phyloP scores from a whole-genome alignment of 352 stramenopile genomes.

The Elongisporangium prolatum region DNA sequence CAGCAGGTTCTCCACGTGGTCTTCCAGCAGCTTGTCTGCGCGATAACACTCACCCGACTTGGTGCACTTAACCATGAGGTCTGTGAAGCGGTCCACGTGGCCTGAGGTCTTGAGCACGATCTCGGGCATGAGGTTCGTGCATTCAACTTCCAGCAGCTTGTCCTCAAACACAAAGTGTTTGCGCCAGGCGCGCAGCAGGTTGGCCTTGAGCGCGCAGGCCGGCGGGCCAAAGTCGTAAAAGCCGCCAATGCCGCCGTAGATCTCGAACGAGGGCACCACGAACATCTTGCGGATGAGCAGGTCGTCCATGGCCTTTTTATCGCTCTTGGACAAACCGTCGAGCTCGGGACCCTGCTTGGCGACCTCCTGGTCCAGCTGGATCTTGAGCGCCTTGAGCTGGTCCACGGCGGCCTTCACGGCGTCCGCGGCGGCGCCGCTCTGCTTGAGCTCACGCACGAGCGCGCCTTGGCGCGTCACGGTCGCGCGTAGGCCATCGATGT shows the following conservation, averaged over 20 bases:
- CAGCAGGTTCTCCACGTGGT: slow-evolving; percentile 97
- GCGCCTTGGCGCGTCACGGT: slow-evolving; percentile 94
- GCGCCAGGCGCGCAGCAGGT: slow-evolving; percentile 95
- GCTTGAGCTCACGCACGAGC: slow-evolving; percentile 96
- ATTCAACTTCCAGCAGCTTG: slow-evolving; percentile 99
- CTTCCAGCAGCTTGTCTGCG: slow-evolving; percentile 99
- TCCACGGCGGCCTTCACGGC: slow-evolving; percentile 91
- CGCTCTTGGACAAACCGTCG: slow-evolving; percentile 62
- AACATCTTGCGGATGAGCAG: slow-evolving; percentile 99
- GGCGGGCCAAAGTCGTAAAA: slow-evolving; percentile 98
- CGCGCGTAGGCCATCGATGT: slow-evolving; percentile 92
- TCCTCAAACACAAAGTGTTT: slow-evolving; percentile 98
- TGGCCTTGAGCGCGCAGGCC: slow-evolving; percentile 94
- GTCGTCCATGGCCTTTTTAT: slow-evolving; percentile 95
- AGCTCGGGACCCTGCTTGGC: slow-evolving; percentile 59
- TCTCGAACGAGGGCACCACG: slow-evolving; percentile 98
- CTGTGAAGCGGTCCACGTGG: slow-evolving; percentile 99
- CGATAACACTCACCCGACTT: slow-evolving; percentile 97
- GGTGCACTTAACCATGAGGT: slow-evolving; percentile 99
- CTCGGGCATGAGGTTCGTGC: slow-evolving; percentile 97
- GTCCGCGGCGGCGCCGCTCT: slow-evolving; percentile 85
- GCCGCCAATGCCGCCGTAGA: slow-evolving; percentile 97
- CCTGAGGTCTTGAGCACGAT: slow-evolving; percentile 98
- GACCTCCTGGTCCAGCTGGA: slow-evolving; percentile 77
- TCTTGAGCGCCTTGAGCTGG: slow-evolving; percentile 93